A percentile compares a stretch with the other conserved stretches of the same genome.
These are phyloP conservation scores for Trametes sp. DNA, from an alignment of 1,284 basidiomycete genomes.

Conservation along the genomic window DNA sequence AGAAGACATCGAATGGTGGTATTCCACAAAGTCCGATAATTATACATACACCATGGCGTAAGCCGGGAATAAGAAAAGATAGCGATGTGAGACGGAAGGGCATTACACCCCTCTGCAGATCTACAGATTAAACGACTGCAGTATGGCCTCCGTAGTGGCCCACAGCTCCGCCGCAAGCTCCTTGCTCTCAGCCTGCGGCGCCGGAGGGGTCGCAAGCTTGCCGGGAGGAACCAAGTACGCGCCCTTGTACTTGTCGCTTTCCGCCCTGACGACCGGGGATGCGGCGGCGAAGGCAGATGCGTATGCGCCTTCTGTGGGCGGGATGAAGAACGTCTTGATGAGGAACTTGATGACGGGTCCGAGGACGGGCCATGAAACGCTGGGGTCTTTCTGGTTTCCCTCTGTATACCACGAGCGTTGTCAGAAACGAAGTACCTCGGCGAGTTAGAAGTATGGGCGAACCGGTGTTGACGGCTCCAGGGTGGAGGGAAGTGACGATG, in stretches of 20 bases:
- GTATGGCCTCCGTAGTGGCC: constrained; percentile 48
- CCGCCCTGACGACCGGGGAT: constrained; percentile 42
- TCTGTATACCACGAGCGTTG: constrained; percentile 1
- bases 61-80: too few relatives aligned
- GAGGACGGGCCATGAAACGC: constrained; percentile 16
- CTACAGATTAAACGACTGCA: constrained; percentile 34
- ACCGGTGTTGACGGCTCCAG: constrained; percentile 52
- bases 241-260: constrained; percentile 54
- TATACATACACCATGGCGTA: too few relatives aligned
- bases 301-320: constrained; percentile 46
- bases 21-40: too few relatives aligned
- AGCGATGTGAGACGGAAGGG: too few relatives aligned
- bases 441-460: constrained; percentile 3
- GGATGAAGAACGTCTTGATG: constrained; percentile 19
- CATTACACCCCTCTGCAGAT: background rate
- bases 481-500: constrained; percentile 45
- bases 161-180: constrained; percentile 56
- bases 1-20: too few relatives aligned
- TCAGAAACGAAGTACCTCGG: constrained; percentile 12
- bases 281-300: constrained; percentile 58
- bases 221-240: constrained; percentile 53
- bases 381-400: constrained; percentile 25
- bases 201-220: constrained; percentile 40
- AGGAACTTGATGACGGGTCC: constrained; percentile 26
- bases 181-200: constrained; percentile 43